These are phyloP conservation scores for Ananas comosus DNA, from an alignment of 176 grass and related monocot species.

Conservation along the genomic window DNA sequence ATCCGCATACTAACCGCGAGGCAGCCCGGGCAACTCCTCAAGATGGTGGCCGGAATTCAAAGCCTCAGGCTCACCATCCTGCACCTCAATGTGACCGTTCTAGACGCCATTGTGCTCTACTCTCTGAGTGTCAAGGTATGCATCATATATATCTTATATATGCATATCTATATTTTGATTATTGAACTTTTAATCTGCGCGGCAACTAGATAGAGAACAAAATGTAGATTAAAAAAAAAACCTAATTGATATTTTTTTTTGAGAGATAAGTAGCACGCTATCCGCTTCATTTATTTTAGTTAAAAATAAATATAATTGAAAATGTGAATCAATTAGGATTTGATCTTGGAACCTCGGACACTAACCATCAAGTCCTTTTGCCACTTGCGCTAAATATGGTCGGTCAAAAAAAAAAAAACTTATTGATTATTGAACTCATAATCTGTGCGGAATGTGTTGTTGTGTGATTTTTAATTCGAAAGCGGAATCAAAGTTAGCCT, in stretches of 20 bases:
- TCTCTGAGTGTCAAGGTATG: conserved; percentile 81
- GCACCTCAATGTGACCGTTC: conserved; percentile 69
- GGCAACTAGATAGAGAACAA: neutral
- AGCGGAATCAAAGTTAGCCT: conserved; percentile 21
- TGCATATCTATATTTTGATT: neutral
- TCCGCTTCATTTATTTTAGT: too few relatives aligned
- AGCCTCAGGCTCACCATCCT: conserved; percentile 47
- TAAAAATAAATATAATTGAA: too few relatives aligned
- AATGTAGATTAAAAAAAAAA: too few relatives aligned
- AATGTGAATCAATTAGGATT: too few relatives aligned
- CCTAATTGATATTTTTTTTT: too few relatives aligned
- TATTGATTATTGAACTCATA: neutral
- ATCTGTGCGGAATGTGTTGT: neutral
- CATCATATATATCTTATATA: too few relatives aligned
- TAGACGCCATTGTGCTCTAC: conserved; percentile 54
- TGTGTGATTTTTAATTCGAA: conserved; percentile 14
- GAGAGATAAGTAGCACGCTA: too few relatives aligned
- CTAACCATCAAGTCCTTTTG: too few relatives aligned
- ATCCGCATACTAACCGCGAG: conserved; percentile 40
- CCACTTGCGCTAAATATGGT: too few relatives aligned
- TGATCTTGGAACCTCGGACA: too few relatives aligned
- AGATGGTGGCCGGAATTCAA: conserved; percentile 57
- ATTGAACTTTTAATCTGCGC: conserved; percentile 4
- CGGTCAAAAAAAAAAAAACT: too few relatives aligned
- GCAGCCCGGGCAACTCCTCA: conserved; percentile 54